Evolutionary conservation across 495 filamentous ascomycete species (phyloP).

Genomic region (Xylaria flabelliformis): DNA sequence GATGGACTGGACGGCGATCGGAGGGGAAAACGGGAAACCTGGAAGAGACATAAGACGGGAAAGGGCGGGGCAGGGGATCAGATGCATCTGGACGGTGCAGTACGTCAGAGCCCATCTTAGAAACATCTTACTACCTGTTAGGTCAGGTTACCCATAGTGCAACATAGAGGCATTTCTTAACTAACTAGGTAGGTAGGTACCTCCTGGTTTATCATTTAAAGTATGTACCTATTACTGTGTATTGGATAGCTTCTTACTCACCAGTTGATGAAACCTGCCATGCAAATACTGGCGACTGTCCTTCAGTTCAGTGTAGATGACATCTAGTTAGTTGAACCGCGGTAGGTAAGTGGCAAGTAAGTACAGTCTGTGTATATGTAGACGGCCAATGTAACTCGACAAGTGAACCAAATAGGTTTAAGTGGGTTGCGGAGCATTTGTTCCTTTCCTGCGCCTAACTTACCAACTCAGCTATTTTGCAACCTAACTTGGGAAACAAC

Average conservation of each 20-base stretch:
- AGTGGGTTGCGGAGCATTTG: constrained; percentile 13
- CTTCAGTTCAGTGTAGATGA: neutral
- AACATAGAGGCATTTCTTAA: neutral
- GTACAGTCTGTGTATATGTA: too few relatives aligned
- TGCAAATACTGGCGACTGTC: neutral
- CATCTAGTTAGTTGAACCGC: too few relatives aligned
- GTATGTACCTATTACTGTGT: neutral
- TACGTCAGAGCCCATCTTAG: neutral
- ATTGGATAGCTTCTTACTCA: too few relatives aligned
- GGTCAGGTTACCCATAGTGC: neutral
- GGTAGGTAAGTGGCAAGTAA: too few relatives aligned
- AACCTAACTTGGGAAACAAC: too few relatives aligned
- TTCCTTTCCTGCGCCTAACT: neutral
- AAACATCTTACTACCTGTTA: too few relatives aligned
- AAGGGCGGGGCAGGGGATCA: constrained; percentile 4
- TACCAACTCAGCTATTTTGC: neutral
- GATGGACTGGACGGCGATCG: constrained; percentile 24
- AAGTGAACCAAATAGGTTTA: neutral
- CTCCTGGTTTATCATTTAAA: neutral
- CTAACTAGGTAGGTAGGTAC: too few relatives aligned
- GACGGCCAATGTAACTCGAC: neutral
- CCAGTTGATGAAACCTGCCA: neutral
- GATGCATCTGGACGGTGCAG: neutral
- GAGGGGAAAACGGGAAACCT: constrained; percentile 7
- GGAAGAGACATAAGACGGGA: constrained; percentile 3